phyloP scores from a whole-genome alignment of 768 basidiomycete species.

The Suillus spraguei region DNA sequence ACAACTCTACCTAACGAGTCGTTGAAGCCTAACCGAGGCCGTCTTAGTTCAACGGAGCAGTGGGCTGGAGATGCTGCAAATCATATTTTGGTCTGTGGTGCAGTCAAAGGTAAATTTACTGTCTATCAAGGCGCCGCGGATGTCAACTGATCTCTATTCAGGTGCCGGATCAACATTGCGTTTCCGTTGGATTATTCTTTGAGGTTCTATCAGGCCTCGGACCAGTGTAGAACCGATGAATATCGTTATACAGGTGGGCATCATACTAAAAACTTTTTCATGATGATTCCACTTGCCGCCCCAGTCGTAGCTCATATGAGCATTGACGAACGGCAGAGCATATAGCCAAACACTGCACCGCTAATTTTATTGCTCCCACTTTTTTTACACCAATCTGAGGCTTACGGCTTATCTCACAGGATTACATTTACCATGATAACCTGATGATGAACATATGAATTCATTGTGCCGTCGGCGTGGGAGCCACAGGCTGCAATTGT shows the following conservation, averaged over 20 bases:
- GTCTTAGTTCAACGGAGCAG: constrained; percentile 52
- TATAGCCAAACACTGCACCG: constrained; percentile 64
- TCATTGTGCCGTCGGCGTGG: background rate
- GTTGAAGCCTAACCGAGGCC: constrained; percentile 45
- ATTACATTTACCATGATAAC: background rate
- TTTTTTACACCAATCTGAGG: constrained; percentile 17
- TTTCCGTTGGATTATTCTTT: constrained; percentile 73
- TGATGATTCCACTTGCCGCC: constrained; percentile 75
- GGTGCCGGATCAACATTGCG: constrained; percentile 62
- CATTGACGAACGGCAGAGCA: constrained; percentile 71
- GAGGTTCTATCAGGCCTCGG: constrained; percentile 66
- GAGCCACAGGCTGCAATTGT: background rate
- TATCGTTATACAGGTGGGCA: constrained; percentile 31
- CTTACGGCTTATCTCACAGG: background rate
- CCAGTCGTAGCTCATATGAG: constrained; percentile 68
- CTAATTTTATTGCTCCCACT: constrained; percentile 41
- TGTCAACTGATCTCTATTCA: background rate
- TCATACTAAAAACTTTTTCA: constrained; percentile 11
- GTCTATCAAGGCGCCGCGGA: background rate
- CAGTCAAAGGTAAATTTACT: constrained; percentile 62
- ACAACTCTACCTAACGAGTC: constrained; percentile 18
- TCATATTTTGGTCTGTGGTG: constrained; percentile 77
- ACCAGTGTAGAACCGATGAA: constrained; percentile 55
- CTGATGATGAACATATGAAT: background rate
- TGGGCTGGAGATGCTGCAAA: constrained; percentile 69